A percentile compares a stretch with the other conserved stretches of the same genome.
These are phyloP conservation scores for Dillenia turbinata DNA, from an alignment of 164 flowering plant genomes.

Conservation along the genomic window DNA sequence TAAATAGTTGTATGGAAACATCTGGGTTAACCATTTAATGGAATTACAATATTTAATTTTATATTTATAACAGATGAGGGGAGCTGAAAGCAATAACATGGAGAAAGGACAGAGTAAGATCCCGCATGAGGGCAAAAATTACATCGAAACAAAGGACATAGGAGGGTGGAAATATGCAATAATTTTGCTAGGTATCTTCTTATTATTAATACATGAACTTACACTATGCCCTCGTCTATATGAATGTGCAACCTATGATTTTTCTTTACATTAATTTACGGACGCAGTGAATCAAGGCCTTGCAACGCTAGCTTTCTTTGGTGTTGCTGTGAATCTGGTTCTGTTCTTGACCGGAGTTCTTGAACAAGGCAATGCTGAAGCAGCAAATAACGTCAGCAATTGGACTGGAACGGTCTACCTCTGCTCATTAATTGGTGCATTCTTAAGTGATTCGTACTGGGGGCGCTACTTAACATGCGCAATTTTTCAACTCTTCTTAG, in stretches of 20 bases:
- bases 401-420: constrained; percentile 88
- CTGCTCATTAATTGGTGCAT: constrained; percentile 75
- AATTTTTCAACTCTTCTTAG: constrained; percentile 62
- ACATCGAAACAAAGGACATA: background rate
- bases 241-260: background rate
- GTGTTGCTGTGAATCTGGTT: constrained; percentile 85
- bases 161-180: constrained; percentile 57
- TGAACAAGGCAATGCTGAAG: constrained; percentile 61
- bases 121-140: too few relatives aligned
- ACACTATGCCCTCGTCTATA: background rate
- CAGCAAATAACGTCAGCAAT: constrained; percentile 72
- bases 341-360: constrained; percentile 77
- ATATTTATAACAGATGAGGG: too few relatives aligned
- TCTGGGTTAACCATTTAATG: too few relatives aligned
- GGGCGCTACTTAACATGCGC: constrained; percentile 78
- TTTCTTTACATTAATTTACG: background rate
- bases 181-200: constrained; percentile 37
- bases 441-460: constrained; percentile 85
- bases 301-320: constrained; percentile 82
- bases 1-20: too few relatives aligned
- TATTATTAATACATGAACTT: background rate
- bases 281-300: constrained; percentile 78
- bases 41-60: too few relatives aligned
- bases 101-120: too few relatives aligned
- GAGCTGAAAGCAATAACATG: too few relatives aligned